phyloP scores from a whole-genome alignment of 306 rosid species.

The Rosa chinensis region DNA sequence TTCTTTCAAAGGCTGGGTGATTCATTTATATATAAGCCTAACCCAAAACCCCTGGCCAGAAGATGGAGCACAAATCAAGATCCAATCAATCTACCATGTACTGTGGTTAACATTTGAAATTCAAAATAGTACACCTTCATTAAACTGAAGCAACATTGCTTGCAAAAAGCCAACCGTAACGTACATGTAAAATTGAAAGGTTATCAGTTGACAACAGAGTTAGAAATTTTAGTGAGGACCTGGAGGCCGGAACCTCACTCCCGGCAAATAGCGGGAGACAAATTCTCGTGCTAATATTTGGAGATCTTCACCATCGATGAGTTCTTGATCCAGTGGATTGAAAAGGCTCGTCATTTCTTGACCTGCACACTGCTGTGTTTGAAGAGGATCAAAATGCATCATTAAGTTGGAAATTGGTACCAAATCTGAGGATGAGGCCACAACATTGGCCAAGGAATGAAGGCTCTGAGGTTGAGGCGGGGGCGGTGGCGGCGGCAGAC shows the following conservation, averaged over 20 bases:
- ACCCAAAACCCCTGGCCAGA: background rate
- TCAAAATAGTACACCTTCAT: background rate
- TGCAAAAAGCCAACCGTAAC: background rate
- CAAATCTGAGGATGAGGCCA: constrained; percentile 28
- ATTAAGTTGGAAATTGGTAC: constrained; percentile 27
- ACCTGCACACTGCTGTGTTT: constrained; percentile 27
- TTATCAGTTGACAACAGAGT: background rate
- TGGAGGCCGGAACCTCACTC: constrained; percentile 53
- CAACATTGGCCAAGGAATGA: constrained; percentile 33
- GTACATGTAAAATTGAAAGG: constrained; percentile 12
- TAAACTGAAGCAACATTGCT: background rate
- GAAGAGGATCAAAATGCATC: constrained; percentile 44
- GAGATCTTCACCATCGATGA: constrained; percentile 44
- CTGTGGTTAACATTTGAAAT: background rate
- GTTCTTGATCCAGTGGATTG: constrained; percentile 38
- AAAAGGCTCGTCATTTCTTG: constrained; percentile 28
- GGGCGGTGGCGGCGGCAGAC: constrained; percentile 11
- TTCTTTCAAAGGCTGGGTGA: no score
- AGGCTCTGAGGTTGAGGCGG: constrained; percentile 28
- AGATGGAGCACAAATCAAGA: background rate
- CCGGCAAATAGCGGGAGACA: constrained; percentile 61
- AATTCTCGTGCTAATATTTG: constrained; percentile 62
- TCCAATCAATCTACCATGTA: background rate
- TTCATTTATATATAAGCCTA: no score
- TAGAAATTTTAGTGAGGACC: constrained; percentile 27